A percentile compares a stretch with the other conserved stretches of the same genome.
Conservation (phyloP, 805 yeast species). For the Lipomyces sp. region DNA sequence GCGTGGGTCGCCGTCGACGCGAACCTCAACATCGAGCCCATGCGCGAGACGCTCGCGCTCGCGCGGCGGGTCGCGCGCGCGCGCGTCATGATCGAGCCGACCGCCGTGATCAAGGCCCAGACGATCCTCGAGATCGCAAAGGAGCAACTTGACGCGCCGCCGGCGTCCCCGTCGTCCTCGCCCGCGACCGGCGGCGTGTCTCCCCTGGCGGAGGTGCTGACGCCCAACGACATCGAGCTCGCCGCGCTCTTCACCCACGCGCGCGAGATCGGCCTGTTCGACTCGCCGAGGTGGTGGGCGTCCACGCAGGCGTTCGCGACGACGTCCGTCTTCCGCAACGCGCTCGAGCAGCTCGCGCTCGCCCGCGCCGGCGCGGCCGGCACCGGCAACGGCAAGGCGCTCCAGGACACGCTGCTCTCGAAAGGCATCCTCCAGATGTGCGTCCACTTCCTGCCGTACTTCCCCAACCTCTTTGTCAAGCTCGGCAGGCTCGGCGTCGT, state of each 20-base stretch:
- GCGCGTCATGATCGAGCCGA: slow-evolving; percentile 66
- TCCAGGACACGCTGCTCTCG: slow-evolving; percentile 31
- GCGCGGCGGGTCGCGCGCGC: slow-evolving; percentile 31
- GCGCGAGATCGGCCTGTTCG: slow-evolving; percentile 40
- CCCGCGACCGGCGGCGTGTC: background rate
- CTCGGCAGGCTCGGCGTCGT: slow-evolving; percentile 65
- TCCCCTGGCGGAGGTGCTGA: slow-evolving; percentile 43
- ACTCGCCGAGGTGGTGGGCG: slow-evolving; percentile 72
- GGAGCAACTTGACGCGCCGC: background rate
- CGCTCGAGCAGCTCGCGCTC: slow-evolving; percentile 1
- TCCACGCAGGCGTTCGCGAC: slow-evolving; percentile 58
- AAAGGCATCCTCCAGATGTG: slow-evolving; percentile 58
- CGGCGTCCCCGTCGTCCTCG: background rate
- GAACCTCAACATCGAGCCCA: slow-evolving; percentile 51
- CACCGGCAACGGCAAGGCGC: slow-evolving; percentile 41
- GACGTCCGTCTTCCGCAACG: slow-evolving; percentile 46
- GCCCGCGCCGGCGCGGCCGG: slow-evolving; percentile 40
- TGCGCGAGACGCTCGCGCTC: slow-evolving; percentile 41
- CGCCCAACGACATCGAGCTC: slow-evolving; percentile 71
- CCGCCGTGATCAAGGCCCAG: slow-evolving; percentile 62
- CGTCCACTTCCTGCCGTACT: slow-evolving; percentile 68
- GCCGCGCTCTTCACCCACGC: slow-evolving; percentile 52
- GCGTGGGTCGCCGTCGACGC: slow-evolving; percentile 58
- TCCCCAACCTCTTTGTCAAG: slow-evolving; percentile 64
- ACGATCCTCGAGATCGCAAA: slow-evolving; percentile 1